These are phyloP conservation scores for Furcasterigmium furcatum DNA, from an alignment of 2,329 filamentous ascomycete genomes.

Conservation along the genomic window DNA sequence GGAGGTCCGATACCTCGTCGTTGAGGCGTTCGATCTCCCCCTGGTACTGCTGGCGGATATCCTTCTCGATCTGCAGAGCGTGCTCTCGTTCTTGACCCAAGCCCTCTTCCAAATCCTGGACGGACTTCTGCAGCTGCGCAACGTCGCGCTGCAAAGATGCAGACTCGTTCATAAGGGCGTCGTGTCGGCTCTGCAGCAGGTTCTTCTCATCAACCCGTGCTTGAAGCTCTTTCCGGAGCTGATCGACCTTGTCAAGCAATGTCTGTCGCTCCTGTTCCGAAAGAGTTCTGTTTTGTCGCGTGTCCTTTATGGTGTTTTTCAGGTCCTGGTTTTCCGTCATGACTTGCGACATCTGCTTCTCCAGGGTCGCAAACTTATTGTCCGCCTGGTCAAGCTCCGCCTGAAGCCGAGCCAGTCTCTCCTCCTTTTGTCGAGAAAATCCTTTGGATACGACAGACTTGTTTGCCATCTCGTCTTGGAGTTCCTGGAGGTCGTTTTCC, in stretches of 20 bases:
- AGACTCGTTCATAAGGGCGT: conserved; percentile 64
- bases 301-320: conserved; percentile 38
- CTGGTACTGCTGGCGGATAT: conserved; percentile 43
- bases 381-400: conserved; percentile 57
- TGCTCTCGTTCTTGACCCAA: conserved; percentile 54
- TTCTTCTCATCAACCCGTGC: conserved; percentile 63
- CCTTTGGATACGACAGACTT: conserved; percentile 76
- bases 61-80: conserved; percentile 57
- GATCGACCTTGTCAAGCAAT: conserved; percentile 47
- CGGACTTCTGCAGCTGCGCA: conserved; percentile 40
- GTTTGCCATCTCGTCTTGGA: conserved; percentile 75
- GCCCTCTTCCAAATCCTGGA: conserved; percentile 43
- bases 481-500: conserved; percentile 57
- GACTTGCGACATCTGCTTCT: conserved; percentile 45
- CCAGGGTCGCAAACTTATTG: conserved; percentile 45
- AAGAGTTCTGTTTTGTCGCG: conserved; percentile 20
- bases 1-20: conserved; percentile 58
- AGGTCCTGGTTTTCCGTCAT: conserved; percentile 44
- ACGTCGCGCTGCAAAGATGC: conserved; percentile 64
- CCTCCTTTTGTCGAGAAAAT: conserved; percentile 71
- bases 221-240: conserved; percentile 57
- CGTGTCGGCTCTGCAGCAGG: conserved; percentile 65
- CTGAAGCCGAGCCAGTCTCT: conserved; percentile 64
- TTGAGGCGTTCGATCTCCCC: conserved; percentile 48
- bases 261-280: conserved; percentile 30